Evolutionary conservation across 495 filamentous ascomycete species (phyloP), one percentile per base, ranked within the genome.

Genomic region (Podospora pseudopauciseta): DNA sequence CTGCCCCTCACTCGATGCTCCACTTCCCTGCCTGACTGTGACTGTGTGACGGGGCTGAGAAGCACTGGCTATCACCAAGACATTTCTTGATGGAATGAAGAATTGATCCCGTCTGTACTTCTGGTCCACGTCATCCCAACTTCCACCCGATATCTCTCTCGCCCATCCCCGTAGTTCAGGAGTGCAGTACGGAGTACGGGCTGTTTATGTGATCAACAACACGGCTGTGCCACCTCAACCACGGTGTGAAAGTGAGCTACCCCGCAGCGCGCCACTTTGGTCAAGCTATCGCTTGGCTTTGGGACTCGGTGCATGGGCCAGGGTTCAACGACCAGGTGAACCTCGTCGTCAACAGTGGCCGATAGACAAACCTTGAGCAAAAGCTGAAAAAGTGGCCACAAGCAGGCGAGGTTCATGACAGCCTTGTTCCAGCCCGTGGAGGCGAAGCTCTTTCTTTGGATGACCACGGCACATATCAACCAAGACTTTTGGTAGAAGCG

Each of bases 11-110:
- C 19, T 58, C 59, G 59, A 26, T 63, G 61, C 61, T 32, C 61
- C 61, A 63, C 61, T 44, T 63, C 30, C 27, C 27, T 63, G 61
- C 61, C 61, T 63, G 32, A 63, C 19, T 63, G 61, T 63, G 61
- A 63, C 61, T 39, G 28, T 30, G 60, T 27, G 27, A 18, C 7
- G 13, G 13, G n/a, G 55, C 23, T 58, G 55, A 58, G 23, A 58
- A n/a, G 30, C 30, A 32, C 55, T 5, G 13, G 13, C 55, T 6
- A 58, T 23, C 55, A 58, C 19, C 23, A 58, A 58, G 55, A 58
- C 55, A 58, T 18, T 18, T 18, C 15, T 49, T 13, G 39, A 49
- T 49, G 39, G 39, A 49, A 49, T 49, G 39, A 49, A 49, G 34
- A 39, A 0, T 39, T 39, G 34, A 11, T 39, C 34, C 34, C 34